Evolutionary conservation across 1,284 basidiomycete species (phyloP).

Genomic region (Hypsizygus ulmarius): DNA sequence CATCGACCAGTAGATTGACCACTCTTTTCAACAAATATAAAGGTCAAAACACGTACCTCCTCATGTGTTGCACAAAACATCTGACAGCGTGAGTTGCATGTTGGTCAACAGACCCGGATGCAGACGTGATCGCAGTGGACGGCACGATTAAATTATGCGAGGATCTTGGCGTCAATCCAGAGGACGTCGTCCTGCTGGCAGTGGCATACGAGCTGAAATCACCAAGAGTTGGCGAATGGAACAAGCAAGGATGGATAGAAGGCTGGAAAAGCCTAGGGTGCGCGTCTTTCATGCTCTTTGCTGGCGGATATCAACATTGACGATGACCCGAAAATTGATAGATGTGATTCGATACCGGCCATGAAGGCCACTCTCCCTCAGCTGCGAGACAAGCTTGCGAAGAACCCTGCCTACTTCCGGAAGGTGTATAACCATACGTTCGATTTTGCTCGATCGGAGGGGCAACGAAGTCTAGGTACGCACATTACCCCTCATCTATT

Average conservation of each 20-base stretch:
- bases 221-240: constrained; percentile 74
- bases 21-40: constrained; percentile 78
- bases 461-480: constrained; percentile 70
- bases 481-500: constrained; percentile 4
- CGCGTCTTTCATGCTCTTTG: constrained; percentile 22
- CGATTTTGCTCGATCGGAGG: constrained; percentile 77
- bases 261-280: constrained; percentile 77
- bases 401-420: constrained; percentile 76
- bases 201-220: constrained; percentile 78
- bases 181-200: constrained; percentile 75
- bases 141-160: constrained; percentile 74
- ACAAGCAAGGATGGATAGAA: constrained; percentile 71
- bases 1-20: constrained; percentile 58
- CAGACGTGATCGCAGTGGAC: constrained; percentile 63
- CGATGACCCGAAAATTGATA: constrained; percentile 27
- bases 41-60: constrained; percentile 43
- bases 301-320: constrained; percentile 1
- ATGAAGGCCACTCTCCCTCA: constrained; percentile 63
- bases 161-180: constrained; percentile 66
- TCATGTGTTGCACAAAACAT: neutral
- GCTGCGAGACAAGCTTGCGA: constrained; percentile 63
- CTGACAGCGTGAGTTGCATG: constrained; percentile 1
- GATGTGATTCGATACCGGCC: constrained; percentile 67
- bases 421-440: constrained; percentile 91
- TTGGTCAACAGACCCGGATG: constrained; percentile 46